Evolutionary conservation across 2,329 filamentous ascomycete genomes (phyloP).

Genomic region (Neopestalotiopsis sp.): DNA sequence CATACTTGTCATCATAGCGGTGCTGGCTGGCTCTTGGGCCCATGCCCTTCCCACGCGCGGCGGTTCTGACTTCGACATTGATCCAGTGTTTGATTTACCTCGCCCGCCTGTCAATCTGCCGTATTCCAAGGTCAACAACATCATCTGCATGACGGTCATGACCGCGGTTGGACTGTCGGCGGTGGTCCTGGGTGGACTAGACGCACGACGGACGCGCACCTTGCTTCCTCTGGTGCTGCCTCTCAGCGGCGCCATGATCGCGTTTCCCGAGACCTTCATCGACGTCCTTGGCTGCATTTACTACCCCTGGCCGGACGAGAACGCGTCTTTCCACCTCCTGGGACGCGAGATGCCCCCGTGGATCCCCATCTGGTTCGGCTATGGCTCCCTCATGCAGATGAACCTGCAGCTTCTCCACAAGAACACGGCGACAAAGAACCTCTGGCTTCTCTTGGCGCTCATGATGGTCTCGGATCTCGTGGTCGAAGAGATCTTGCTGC

Average conservation of each 20-base stretch:
- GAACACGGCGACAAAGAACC: not conserved
- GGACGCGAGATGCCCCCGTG: not conserved
- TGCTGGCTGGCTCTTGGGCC: not conserved
- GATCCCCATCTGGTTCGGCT: not conserved
- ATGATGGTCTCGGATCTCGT: slow-evolving; percentile 6
- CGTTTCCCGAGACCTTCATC: slow-evolving; percentile 9
- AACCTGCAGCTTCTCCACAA: slow-evolving; percentile 2
- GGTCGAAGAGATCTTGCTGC: slow-evolving; percentile 1
- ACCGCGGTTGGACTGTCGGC: not conserved
- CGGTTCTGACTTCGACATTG: not conserved
- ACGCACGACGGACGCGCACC: slow-evolving; percentile 4
- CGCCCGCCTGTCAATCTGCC: not conserved
- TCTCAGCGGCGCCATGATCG: not conserved
- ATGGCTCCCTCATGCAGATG: not conserved
- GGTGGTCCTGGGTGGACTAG: not conserved
- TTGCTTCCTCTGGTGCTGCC: not conserved
- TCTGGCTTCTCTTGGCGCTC: not conserved
- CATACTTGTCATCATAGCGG: not conserved
- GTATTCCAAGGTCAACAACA: not conserved
- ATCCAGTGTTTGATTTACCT: not conserved
- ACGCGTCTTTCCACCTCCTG: not conserved
- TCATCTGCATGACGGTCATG: not conserved
- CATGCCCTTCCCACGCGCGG: not conserved
- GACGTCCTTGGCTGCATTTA: slow-evolving; percentile 1
- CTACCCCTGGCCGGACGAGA: not conserved